Evolutionary conservation across 148 eudicot genomes (phyloP), one percentile per base, ranked within the genome.

Genomic region (Silene conica): DNA sequence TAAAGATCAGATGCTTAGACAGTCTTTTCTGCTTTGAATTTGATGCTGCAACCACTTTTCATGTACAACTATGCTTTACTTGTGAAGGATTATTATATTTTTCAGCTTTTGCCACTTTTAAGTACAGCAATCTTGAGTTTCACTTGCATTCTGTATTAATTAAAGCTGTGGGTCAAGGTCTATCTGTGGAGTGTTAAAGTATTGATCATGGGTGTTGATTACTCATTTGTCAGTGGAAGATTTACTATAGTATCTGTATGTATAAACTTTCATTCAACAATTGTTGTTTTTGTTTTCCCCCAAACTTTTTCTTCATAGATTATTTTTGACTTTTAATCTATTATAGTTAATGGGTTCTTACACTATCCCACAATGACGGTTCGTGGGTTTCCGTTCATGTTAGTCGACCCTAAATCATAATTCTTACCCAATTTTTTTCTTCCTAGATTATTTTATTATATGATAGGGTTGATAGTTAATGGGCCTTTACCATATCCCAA

Each of bases 11-110:
- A 79, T 79, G 74, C 82, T 79, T 79, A 21, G 67, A 25, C 71
- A 56, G 71, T 54, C 19, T 79, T 79, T 75, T 75, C 72, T 69
- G 75, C 82, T 75, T 70, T 66, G 82, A 79, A 79, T 64, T 64
- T 68, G 78, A 79, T 79, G 74, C 70, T 26, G 52, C 4, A 14
- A 56, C 20, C 71, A 55, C 75, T 70, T 74, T 79, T 55, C 23
- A 12, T 68, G 77, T 74, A 58, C 55, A 78, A 73, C 60, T 60
- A 50, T 78, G 69, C 68, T 73, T 65, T 69, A 43, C 81, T 73
- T 72, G 76, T 58, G 45, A 67, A 59, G 23, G 67, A 9, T 73
- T 69, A 31, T 58, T 52, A 41, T 68, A 63, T 7, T 43, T 79
- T 64, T 20, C 54, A 63, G 67, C 67, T 55, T 75, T 70, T 59